Base-by-base conservation (phyloP, 2,329 filamentous ascomycete species). In the Paecilomyces sp. region DNA sequence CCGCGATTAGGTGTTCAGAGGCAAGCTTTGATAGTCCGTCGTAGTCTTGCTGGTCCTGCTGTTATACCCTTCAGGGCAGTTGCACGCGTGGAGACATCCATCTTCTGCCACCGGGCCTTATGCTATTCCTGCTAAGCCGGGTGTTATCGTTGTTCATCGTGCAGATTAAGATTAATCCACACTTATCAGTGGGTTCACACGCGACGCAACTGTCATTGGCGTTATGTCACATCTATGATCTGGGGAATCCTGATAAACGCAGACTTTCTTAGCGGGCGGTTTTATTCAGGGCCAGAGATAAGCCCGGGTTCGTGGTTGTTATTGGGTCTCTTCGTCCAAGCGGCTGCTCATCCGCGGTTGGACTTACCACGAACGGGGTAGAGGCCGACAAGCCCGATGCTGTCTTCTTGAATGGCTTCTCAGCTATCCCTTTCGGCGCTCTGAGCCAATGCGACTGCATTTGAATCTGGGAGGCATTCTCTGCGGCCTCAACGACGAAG, bases 351-450 rank as follows among this genome's bases (percentile, higher is more conserved):
- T 30, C 15, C n/a, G 54, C 58, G 67, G 61, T n/a, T 69, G 60
- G 57, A 70, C 64, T 61, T 70, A 60, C 68, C 67, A 24, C 50
- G 55, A 28, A 59, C 61, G 54, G 31, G 67, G 67, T 60, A 60
- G 58, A 58, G 62, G 13, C 36, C 36, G 22, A 22, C 22, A 22
- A 22, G 22, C 22, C 36, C 36, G 34, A 41, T 5, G 4, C 11
- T n/a, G n/a, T 18, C 36, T 47, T 47, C 36, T 47, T 15, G 36
- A 47, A 47, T 7, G 1, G 41, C 15, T 47, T 18, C 41, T n/a
- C 31, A 9, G 41, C 15, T 47, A 18, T 47, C n/a, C 8, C 18
- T 47, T 9, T 18, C 15, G n/a, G 41, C 41, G 8, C 6, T 8
- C n/a, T 18, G 15, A 18, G 6, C 8, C 7, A 9, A 18, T 47